Percentiles rank a stretch among this genome's conserved stretches.
Conservation (phyloP, 139 green algal genomes). For the Edaphochlamys debaryana region DNA sequence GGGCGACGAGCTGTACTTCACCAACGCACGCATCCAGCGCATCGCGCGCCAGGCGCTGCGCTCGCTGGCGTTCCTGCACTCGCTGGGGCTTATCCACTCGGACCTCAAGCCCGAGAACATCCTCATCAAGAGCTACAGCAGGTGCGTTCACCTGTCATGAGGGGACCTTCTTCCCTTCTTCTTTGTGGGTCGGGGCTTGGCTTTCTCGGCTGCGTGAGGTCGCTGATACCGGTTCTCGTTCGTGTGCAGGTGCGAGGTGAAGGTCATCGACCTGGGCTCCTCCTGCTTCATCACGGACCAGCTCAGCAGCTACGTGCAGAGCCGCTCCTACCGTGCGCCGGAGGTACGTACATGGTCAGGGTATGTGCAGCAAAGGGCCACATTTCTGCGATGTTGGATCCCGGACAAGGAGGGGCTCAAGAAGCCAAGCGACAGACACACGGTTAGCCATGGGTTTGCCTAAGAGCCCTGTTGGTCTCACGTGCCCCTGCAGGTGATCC, state of each 20-base stretch:
- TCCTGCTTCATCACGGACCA: constrained; percentile 95
- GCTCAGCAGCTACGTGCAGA: constrained; percentile 94
- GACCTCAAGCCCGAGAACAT: constrained; percentile 99
- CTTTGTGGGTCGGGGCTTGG: too few relatives aligned
- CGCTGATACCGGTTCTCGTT: too few relatives aligned
- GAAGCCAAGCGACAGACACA: too few relatives aligned
- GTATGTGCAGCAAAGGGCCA: too few relatives aligned
- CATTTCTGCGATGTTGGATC: too few relatives aligned
- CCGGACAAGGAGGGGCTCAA: too few relatives aligned
- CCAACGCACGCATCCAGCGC: constrained; percentile 82
- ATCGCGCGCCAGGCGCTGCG: constrained; percentile 84
- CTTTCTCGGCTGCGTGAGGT: too few relatives aligned
- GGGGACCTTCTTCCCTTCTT: too few relatives aligned
- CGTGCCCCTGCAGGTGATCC: constrained; percentile 83
- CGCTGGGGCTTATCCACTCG: constrained; percentile 90
- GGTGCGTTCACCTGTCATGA: constrained; percentile 59
- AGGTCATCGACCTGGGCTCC: constrained; percentile 96
- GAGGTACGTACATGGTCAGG: constrained; percentile 54
- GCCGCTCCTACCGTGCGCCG: constrained; percentile 91
- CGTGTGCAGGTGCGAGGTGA: constrained; percentile 70
- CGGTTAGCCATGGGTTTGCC: too few relatives aligned
- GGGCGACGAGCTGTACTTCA: constrained; percentile 91
- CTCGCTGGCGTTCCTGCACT: constrained; percentile 92
- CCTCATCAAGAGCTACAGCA: constrained; percentile 90
- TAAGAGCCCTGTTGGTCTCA: too few relatives aligned